These are phyloP conservation scores for Lactifluus hygrophoroides DNA, from an alignment of 768 basidiomycete species.

Conservation along the genomic window DNA sequence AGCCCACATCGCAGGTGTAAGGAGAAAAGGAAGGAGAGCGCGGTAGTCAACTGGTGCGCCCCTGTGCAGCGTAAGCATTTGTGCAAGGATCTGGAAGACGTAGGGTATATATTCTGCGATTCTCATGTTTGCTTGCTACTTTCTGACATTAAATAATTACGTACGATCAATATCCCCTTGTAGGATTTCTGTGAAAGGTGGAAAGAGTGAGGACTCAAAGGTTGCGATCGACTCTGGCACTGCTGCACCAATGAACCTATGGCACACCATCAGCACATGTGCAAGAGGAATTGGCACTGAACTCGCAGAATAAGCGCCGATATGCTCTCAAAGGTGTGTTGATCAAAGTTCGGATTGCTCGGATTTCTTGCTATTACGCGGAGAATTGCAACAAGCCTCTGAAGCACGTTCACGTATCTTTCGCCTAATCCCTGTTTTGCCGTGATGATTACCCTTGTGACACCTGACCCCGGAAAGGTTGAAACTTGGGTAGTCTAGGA, in stretches of 20 bases:
- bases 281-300: neutral
- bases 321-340: conserved; percentile 94
- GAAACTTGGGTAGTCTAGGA: neutral
- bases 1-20: conserved; percentile 83
- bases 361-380: conserved; percentile 91
- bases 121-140: neutral
- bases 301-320: conserved; percentile 81
- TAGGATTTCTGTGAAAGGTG: conserved; percentile 79
- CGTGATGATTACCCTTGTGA: conserved; percentile 89
- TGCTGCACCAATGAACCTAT: conserved; percentile 73
- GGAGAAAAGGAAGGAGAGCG: conserved; percentile 67
- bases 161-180: conserved; percentile 90
- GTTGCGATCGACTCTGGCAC: conserved; percentile 54
- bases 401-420: conserved; percentile 53
- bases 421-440: conserved; percentile 72
- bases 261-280: neutral
- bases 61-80: conserved; percentile 82
- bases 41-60: conserved; percentile 72
- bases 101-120: conserved; percentile 89
- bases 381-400: conserved; percentile 73
- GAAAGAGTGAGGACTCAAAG: conserved; percentile 80
- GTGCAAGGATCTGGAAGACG: conserved; percentile 92
- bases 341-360: conserved; percentile 95
- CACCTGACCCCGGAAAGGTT: conserved; percentile 44
- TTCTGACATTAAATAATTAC: conserved; percentile 21